Conservation (phyloP, 2,329 filamentous ascomycete species). For the Alternaria infectoria region DNA sequence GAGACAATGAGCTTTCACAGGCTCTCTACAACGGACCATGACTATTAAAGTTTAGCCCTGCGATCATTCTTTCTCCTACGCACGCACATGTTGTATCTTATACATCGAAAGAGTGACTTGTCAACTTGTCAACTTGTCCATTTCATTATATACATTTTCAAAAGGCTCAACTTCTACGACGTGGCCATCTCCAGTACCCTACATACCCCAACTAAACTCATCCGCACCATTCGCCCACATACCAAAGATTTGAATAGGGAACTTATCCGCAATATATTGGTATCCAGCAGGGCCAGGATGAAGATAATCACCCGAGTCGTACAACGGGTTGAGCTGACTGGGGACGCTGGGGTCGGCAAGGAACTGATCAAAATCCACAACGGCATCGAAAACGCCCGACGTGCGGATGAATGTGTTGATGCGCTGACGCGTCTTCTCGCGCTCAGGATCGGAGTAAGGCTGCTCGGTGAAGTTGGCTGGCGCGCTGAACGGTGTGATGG, state of each 20-base stretch:
- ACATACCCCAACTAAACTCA: constrained; percentile 12
- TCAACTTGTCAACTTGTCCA: no score
- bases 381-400: constrained; percentile 63
- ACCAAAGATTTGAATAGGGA: constrained; percentile 63
- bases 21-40: neutral
- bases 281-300: constrained; percentile 68
- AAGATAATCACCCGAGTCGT: constrained; percentile 69
- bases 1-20: neutral
- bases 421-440: constrained; percentile 63
- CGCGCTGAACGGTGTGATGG: constrained; percentile 68
- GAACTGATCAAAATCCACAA: constrained; percentile 67
- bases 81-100: no score
- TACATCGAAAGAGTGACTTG: no score
- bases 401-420: constrained; percentile 68
- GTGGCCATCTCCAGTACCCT: neutral
- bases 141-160: neutral
- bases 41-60: neutral
- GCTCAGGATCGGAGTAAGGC: constrained; percentile 47
- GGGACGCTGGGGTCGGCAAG: constrained; percentile 59
- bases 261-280: constrained; percentile 63
- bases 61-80: no score
- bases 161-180: neutral
- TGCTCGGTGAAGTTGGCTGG: constrained; percentile 38
- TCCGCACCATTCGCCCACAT: constrained; percentile 27
- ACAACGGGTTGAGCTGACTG: constrained; percentile 57